Base-by-base conservation (phyloP, 1,284 basidiomycete species). In the Cutaneotrichosporon sp. region DNA sequence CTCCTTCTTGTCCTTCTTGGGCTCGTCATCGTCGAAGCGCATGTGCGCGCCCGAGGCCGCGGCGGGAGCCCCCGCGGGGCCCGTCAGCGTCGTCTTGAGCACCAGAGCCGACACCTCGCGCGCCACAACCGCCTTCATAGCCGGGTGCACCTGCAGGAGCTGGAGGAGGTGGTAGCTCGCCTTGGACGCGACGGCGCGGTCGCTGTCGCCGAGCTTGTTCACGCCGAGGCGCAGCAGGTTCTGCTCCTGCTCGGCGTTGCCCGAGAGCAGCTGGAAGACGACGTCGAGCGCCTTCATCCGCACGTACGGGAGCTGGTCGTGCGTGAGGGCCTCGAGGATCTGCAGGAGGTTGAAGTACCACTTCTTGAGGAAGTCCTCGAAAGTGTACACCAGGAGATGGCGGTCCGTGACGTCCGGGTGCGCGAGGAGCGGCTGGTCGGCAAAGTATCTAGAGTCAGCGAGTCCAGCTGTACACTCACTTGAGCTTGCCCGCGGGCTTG, bases 301-400 rank as follows among this genome's bases (percentile, higher is more conserved):
- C 58, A 97, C 89, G 71, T 97, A 98, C 2, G 88, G 83, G 2
- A 99, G 84, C 0, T 92, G 87, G 75, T 98, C 95, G 63, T 92
- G 85, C 2, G 92, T 90, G 60, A 95, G 84, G 45, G 89, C 90
- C 85, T 99, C 95, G 43, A 99, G 86, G 45, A 91, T 86, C 75
- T 97, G 91, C 9, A 99, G 84, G 50, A 98, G 82, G 18, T 88
- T 88, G 81, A 97, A 98, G 83, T 97, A 98, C 79, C 89, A 97
- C 71, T 93, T 94, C 81, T 99, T 99, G 59, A 98, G 80, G 88
- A 92, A 95, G 72, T 99, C 95, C 76, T 99, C 97, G 76, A 95
- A 99, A 65, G 89, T 89, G 88, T 89, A 99, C 3, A 90, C 67
- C 11, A 94, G 73, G 0, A 97, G 80, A 75, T 92, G 87, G 50